Percentiles rank a stretch among this genome's conserved stretches.
Conservation (phyloP, 768 basidiomycete genomes). For the Tricholoma sp. region DNA sequence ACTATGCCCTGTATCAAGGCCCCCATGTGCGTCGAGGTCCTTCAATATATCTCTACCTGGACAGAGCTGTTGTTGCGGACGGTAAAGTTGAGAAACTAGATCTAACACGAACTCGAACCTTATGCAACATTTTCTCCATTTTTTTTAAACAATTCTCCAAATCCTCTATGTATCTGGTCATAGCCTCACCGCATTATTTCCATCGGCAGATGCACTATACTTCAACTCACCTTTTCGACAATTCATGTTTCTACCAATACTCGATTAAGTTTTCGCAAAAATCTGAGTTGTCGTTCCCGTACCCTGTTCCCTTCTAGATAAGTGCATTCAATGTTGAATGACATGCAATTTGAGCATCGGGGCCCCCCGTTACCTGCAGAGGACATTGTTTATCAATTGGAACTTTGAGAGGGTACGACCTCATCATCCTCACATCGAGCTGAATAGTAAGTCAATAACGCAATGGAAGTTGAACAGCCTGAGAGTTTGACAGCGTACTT, state of each 20-base stretch:
- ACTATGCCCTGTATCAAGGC: background rate
- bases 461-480: conserved; percentile 2
- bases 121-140: conserved; percentile 50
- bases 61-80: conserved; percentile 40
- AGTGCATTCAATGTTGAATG: conserved; percentile 59
- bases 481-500: conserved; percentile 36
- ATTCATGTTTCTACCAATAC: conserved; percentile 44
- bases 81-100: background rate
- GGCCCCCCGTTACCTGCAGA: conserved; percentile 27
- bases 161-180: conserved; percentile 47
- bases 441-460: conserved; percentile 15
- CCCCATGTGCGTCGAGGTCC: conserved; percentile 36
- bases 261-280: background rate
- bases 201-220: background rate
- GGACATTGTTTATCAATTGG: background rate
- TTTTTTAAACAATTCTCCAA: conserved; percentile 57
- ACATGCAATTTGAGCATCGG: conserved; percentile 62
- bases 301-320: conserved; percentile 69
- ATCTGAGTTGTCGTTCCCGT: conserved; percentile 10
- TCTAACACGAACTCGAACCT: conserved; percentile 17
- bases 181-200: background rate
- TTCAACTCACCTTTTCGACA: conserved; percentile 48
- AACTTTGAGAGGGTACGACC: background rate
- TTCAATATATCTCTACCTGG: conserved; percentile 59
- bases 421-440: conserved; percentile 53